Base-by-base conservation (phyloP, 371 early-diverging fungal species). In the Encephalitozoon hellem region DNA sequence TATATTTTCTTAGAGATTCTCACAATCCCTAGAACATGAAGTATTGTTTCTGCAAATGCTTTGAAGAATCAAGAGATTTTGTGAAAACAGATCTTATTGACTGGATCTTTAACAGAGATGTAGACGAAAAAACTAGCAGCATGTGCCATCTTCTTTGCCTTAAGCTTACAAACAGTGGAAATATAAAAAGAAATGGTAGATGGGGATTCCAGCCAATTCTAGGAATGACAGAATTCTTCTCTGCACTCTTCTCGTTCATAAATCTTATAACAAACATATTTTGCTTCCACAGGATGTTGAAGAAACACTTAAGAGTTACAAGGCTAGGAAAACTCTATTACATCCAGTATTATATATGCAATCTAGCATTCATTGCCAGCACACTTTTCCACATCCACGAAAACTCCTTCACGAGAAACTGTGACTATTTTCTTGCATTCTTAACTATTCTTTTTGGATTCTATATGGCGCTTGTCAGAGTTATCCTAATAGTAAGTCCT, bases 381-480 rank as follows among this genome's bases (percentile, higher is more conserved):
- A 65, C 69, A 4, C 49, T 79, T 15, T 80, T 82, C 53, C 83
- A 82, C 52, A 74, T 82, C 0, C 65, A 76, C 38, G 83, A 82
- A 23, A 82, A 66, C 45, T 5, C 52, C 32, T 34, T 80, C 4
- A 77, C 80, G 28, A 69, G 78, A 45, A 47, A 78, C 51, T 32
- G 51, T 32, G 83, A 82, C 53, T 82, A 82, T 42, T 80, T 80
- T 42, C 66, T 67, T 41, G 83, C 76, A 34, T 64, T 78, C 65
- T 42, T 80, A 18, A 54, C 54, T 4, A 74, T 82, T 9, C 39
- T 69, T 4, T 71, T 70, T 26, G 69, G 43, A 53, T 45, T 73
- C 11, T 70, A 73, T 23, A 55, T 74, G 30, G 45, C 80, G 6
- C 15, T 79, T 18, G 34, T 66, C 15, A 53, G 77, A 32, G 28